A percentile compares a stretch with the other conserved stretches of the same genome.
phyloP scores from a whole-genome alignment of 2,329 filamentous ascomycete genomes.

The Diaporthe citri region DNA sequence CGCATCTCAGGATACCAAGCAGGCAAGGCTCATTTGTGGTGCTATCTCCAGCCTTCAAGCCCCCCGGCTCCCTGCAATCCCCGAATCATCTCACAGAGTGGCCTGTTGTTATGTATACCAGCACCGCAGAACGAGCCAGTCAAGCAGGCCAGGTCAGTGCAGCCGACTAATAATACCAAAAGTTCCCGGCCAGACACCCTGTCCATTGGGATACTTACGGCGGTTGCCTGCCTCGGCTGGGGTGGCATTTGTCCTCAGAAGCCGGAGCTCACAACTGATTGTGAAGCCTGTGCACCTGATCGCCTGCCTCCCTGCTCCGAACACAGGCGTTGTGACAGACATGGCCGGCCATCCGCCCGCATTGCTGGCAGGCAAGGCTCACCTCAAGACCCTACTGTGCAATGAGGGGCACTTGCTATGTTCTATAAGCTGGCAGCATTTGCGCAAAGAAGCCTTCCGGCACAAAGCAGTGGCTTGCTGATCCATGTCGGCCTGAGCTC shows the following conservation, averaged over 20 bases:
- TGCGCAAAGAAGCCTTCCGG: constrained; percentile 15
- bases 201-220: not conserved
- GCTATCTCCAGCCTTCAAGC: constrained; percentile 14
- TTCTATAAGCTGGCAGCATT: not conserved
- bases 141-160: not conserved
- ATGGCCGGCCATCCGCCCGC: not conserved
- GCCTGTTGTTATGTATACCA: constrained; percentile 10
- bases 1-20: constrained; percentile 22
- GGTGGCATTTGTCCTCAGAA: not conserved
- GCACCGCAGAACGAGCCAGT: not conserved
- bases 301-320: not conserved
- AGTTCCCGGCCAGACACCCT: not conserved
- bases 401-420: not conserved
- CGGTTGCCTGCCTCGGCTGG: constrained; percentile 15
- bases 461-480: constrained; percentile 19
- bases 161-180: not conserved
- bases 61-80: constrained; percentile 22
- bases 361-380: constrained; percentile 8
- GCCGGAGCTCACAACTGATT: not conserved
- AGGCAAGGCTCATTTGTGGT: constrained; percentile 29
- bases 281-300: not conserved
- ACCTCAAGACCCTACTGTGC: not conserved
- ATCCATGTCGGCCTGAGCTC: constrained; percentile 22
- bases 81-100: constrained; percentile 8
- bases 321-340: not conserved